phyloP scores from a whole-genome alignment of 2,329 filamentous ascomycete species.

The Fusarium duplospermum region DNA sequence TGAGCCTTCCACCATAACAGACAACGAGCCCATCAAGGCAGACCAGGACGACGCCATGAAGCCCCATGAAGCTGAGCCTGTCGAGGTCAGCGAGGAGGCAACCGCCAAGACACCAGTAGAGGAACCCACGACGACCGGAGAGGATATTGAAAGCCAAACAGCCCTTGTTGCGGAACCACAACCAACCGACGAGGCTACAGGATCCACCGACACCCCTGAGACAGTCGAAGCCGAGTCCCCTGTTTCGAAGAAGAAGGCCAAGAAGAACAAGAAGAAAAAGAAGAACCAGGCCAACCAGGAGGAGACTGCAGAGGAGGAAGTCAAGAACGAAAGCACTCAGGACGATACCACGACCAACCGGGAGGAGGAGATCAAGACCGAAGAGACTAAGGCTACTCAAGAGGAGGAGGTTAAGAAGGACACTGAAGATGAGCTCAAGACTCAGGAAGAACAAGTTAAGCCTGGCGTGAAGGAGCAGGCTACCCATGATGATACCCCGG shows the following conservation, averaged over 20 bases:
- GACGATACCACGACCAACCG: background rate
- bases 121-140: background rate
- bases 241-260: conserved; percentile 45
- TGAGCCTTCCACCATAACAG: background rate
- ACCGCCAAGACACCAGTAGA: background rate
- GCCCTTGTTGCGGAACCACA: background rate
- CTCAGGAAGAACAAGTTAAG: background rate
- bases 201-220: conserved; percentile 12
- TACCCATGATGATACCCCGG: background rate
- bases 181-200: background rate
- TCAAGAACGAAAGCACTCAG: conserved; percentile 1
- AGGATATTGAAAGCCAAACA: background rate
- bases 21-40: background rate
- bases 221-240: conserved; percentile 13
- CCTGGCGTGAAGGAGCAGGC: background rate
- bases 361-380: conserved; percentile 1
- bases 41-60: background rate
- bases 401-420: background rate
- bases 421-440: background rate
- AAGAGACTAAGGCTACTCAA: background rate
- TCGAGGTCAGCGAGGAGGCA: background rate
- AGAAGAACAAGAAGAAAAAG: conserved; percentile 51
- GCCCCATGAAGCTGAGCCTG: background rate
- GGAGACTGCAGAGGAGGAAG: conserved; percentile 13
- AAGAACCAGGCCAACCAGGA: conserved; percentile 23